Evolutionary conservation across 495 filamentous ascomycete species (phyloP).

Genomic region (Extremus antarcticus): DNA sequence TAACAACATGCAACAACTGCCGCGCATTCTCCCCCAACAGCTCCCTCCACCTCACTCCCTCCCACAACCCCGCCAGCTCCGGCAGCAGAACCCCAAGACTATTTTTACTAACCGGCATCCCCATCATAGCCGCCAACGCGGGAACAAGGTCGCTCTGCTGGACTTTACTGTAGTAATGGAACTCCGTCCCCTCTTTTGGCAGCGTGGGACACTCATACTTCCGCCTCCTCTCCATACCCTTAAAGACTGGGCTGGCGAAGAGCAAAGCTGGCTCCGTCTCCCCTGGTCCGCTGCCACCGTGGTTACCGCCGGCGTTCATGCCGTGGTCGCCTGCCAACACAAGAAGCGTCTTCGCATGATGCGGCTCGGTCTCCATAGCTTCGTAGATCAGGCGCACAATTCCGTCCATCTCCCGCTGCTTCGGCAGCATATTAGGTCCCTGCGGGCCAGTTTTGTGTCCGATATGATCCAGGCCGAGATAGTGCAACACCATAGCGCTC

Average conservation of each 20-base stretch:
- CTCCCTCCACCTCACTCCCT: conserved; percentile 37
- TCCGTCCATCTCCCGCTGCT: conserved; percentile 89
- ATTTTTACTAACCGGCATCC: conserved; percentile 84
- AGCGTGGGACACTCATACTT: conserved; percentile 30
- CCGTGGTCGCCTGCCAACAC: conserved; percentile 90
- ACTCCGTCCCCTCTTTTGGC: conserved; percentile 41
- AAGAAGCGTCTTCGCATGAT: conserved; percentile 69
- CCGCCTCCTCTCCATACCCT: conserved; percentile 35
- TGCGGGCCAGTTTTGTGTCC: conserved; percentile 90
- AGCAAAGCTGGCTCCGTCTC: conserved; percentile 89
- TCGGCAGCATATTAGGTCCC: conserved; percentile 81
- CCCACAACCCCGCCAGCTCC: conserved; percentile 67
- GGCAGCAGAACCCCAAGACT: conserved; percentile 82
- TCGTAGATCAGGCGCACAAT: conserved; percentile 66
- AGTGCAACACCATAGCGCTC: conserved; percentile 90
- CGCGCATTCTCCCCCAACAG: conserved; percentile 63
- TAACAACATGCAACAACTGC: conserved; percentile 65
- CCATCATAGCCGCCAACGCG: conserved; percentile 76
- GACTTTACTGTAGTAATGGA: conserved; percentile 69
- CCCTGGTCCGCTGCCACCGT: conserved; percentile 82
- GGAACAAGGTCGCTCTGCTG: conserved; percentile 92
- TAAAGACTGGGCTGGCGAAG: conserved; percentile 82
- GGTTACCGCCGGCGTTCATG: conserved; percentile 98
- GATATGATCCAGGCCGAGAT: conserved; percentile 92
- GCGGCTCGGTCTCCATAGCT: conserved; percentile 53